Evolutionary conservation across 768 basidiomycete species (phyloP), one percentile per base, ranked within the genome.

Genomic region (Hysterangium stoloniferum): DNA sequence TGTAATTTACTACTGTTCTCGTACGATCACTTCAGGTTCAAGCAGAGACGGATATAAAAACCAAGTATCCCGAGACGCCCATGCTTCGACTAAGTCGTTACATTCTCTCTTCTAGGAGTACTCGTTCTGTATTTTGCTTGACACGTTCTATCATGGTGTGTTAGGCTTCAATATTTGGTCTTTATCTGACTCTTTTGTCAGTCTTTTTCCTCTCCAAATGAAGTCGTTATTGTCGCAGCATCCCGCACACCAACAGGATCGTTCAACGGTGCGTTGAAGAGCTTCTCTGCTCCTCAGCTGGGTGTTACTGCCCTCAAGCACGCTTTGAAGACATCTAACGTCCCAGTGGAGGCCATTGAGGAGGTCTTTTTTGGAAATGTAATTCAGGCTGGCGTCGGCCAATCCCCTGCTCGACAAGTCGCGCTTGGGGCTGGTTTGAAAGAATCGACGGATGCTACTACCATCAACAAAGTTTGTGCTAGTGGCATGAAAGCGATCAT

Each of bases 391-490:
- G 93, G 93, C 59, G 89, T 94, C 45, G 96, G 96, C 37, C 96
- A 99, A 71, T 87, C 86, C 9, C 96, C 96, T n/a, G 96, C 96
- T 46, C 82, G 96, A 57, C 96, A 99, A 68, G 96, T 94, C 48
- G 92, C 84, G n/a, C 80, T 99, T 52, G 76, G 71, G 49, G 78
- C 93, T n/a, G 96, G 96, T 56, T 72, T 96, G 62, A 80, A 76
- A 56, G 66, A 82, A 8, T 76, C 75, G 51, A 94, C 95, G 24
- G 96, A 99, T 70, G 94, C 95, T 19, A 98, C 96, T 32, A 99
- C 96, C 43, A 83, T 99, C 72, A 99, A 99, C 80, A 99, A 99
- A 73, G 96, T 99, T 66, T 99, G 96, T 67, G 96, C 96, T 4
- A 93, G 89, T 48, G 96, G 96, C 54, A 73, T 99, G 77, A 98